These are phyloP conservation scores for Quillaja saponaria DNA, from an alignment of 306 rosid genomes.

Conservation along the genomic window DNA sequence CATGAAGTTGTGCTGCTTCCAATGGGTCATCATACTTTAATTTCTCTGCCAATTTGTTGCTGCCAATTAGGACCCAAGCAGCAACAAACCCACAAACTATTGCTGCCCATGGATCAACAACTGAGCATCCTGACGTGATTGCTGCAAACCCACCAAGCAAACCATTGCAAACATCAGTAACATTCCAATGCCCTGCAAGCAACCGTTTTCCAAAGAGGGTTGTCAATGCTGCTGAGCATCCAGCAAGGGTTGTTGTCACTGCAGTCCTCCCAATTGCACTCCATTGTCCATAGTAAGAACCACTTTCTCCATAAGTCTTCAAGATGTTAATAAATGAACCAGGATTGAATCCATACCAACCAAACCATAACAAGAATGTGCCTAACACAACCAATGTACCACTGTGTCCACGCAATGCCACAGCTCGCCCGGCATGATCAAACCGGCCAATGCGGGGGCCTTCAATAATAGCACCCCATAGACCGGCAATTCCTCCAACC, in stretches of 20 bases:
- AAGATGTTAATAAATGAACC: slow-evolving; percentile 52
- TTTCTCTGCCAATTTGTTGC: slow-evolving; percentile 49
- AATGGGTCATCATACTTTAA: slow-evolving; percentile 55
- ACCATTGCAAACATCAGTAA: slow-evolving; percentile 57
- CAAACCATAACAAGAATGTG: slow-evolving; percentile 58
- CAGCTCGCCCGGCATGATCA: slow-evolving; percentile 43
- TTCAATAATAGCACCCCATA: slow-evolving; percentile 60
- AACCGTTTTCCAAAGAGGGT: slow-evolving; percentile 47
- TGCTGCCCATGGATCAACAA: slow-evolving; percentile 66
- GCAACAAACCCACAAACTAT: slow-evolving; percentile 54
- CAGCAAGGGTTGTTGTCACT: slow-evolving; percentile 55
- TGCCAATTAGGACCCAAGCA: slow-evolving; percentile 51
- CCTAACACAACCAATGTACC: slow-evolving; percentile 57
- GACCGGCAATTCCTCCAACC: slow-evolving; percentile 60
- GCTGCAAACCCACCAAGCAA: slow-evolving; percentile 60
- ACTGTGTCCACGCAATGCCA: slow-evolving; percentile 45
- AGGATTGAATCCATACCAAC: slow-evolving; percentile 64
- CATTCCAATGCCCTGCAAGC: slow-evolving; percentile 50
- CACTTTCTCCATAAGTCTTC: slow-evolving; percentile 36
- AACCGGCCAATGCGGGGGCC: slow-evolving; percentile 53
- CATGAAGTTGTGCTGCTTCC: slow-evolving; percentile 58
- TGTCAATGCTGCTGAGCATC: slow-evolving; percentile 50
- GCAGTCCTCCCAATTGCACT: slow-evolving; percentile 56
- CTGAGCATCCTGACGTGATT: slow-evolving; percentile 52
- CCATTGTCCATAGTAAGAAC: slow-evolving; percentile 57